Evolutionary conservation across 306 rosid genomes (phyloP).

Genomic region (Lathyrus tuberosus): DNA sequence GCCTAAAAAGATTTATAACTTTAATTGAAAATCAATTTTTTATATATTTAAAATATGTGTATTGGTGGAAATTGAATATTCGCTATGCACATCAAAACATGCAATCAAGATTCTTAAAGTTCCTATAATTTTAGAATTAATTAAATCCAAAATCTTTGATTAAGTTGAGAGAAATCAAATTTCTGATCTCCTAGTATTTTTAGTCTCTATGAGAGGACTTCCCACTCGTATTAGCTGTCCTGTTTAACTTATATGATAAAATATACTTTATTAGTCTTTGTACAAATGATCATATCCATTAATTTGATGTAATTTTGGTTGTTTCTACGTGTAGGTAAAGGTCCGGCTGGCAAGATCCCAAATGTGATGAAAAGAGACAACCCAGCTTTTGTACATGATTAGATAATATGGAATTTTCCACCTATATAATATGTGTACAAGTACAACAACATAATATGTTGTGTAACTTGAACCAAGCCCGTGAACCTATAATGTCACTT

Average conservation of each 20-base stretch:
- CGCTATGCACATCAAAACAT: too few relatives aligned
- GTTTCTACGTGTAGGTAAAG: constrained; percentile 43
- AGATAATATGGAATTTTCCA: constrained; percentile 39
- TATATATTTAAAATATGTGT: too few relatives aligned
- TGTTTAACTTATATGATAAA: constrained; percentile 19
- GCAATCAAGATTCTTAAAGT: too few relatives aligned
- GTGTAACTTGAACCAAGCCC: constrained; percentile 55
- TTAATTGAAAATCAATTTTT: too few relatives aligned
- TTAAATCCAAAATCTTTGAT: too few relatives aligned
- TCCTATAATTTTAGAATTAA: too few relatives aligned
- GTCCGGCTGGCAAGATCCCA: constrained; percentile 49
- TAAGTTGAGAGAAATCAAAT: too few relatives aligned
- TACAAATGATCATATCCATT: neutral
- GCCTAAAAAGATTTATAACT: too few relatives aligned
- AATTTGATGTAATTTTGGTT: constrained; percentile 47
- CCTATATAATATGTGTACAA: constrained; percentile 9
- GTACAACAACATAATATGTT: constrained; percentile 40
- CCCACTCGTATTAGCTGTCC: constrained; percentile 36
- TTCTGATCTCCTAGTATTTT: too few relatives aligned
- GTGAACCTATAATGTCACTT: constrained; percentile 64
- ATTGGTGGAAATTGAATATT: too few relatives aligned
- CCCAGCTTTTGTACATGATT: constrained; percentile 36
- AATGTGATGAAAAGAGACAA: constrained; percentile 85
- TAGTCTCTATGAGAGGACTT: neutral
- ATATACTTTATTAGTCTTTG: constrained; percentile 24